Conservation (phyloP, 768 basidiomycete genomes). For the Trametes meyenii region DNA sequence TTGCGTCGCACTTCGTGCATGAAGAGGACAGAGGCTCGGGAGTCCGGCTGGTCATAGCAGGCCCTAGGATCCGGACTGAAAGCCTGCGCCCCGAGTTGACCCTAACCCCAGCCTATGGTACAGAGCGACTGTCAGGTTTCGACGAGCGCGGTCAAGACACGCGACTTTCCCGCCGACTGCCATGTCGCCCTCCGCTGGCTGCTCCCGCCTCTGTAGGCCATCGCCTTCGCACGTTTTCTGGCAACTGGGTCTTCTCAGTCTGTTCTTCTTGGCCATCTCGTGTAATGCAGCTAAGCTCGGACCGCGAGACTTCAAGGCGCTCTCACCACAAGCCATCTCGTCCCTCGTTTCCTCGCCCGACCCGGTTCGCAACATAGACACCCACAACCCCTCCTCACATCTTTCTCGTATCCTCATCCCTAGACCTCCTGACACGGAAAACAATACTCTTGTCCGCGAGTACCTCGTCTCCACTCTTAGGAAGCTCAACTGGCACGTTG, state of each 20-base stretch:
- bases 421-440: conserved; percentile 71
- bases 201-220: not conserved
- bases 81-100: too few relatives aligned
- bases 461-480: conserved; percentile 77
- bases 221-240: not conserved
- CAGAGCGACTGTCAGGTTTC: not conserved
- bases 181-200: conserved; percentile 6
- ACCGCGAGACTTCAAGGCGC: conserved; percentile 40
- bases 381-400: conserved; percentile 65
- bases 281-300: conserved; percentile 37
- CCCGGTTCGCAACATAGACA: conserved; percentile 69
- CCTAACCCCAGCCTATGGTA: conserved; percentile 17
- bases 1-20: too few relatives aligned
- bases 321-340: conserved; percentile 55
- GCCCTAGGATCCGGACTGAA: too few relatives aligned
- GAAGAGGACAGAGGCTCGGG: too few relatives aligned
- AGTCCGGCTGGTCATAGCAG: too few relatives aligned
- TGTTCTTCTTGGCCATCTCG: conserved; percentile 23
- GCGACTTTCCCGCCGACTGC: conserved; percentile 2
- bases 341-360: conserved; percentile 59
- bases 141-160: too few relatives aligned
- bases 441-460: conserved; percentile 79
- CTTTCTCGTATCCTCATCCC: conserved; percentile 87
- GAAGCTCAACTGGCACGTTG: conserved; percentile 82
- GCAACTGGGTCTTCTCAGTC: not conserved